These are phyloP conservation scores for Calonectria hongkongensis DNA, from an alignment of 2,329 filamentous ascomycete species.

Conservation along the genomic window DNA sequence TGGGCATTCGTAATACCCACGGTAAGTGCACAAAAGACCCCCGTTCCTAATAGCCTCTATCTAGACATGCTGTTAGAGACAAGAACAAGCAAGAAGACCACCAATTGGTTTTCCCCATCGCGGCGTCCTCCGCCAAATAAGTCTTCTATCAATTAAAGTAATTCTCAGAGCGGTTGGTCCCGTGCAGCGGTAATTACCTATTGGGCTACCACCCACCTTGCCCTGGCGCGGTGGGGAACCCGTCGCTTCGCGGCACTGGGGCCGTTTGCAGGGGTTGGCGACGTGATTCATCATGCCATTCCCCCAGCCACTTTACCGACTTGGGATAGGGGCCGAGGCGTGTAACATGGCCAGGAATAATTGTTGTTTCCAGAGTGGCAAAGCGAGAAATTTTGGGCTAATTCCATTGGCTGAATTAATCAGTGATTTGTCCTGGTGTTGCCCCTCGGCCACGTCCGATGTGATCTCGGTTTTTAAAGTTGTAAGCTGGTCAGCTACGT, in stretches of 20 bases:
- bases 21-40: background rate
- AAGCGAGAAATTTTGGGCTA: background rate
- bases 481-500: background rate
- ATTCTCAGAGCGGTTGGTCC: background rate
- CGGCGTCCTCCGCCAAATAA: background rate
- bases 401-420: constrained; percentile 18
- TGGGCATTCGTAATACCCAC: too few relatives aligned
- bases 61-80: background rate
- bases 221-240: background rate
- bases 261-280: background rate
- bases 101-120: background rate
- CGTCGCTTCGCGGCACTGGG: constrained; percentile 1
- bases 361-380: background rate
- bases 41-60: background rate
- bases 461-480: background rate
- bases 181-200: background rate
- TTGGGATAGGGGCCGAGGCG: background rate
- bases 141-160: background rate
- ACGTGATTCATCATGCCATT: constrained; percentile 12
- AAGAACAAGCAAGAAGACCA: background rate
- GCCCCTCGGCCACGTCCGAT: background rate
- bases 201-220: background rate
- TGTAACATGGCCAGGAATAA: constrained; percentile 4
- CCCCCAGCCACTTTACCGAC: background rate
- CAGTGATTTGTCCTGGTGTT: background rate